Conservation (phyloP, 805 yeast species). For the Teunomyces pallodes region DNA sequence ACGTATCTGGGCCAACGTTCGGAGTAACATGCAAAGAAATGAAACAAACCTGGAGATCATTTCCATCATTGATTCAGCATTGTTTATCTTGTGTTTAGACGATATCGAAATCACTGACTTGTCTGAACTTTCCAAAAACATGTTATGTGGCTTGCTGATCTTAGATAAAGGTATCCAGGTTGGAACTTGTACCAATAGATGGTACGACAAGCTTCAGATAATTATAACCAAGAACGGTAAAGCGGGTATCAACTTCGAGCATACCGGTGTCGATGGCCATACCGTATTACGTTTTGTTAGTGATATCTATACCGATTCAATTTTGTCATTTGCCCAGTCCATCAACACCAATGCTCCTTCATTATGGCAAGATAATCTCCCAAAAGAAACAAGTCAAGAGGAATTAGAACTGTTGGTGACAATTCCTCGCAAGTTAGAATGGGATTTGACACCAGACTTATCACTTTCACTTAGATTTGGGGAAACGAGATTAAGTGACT, state of each 20-base stretch:
- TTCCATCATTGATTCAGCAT: slow-evolving; percentile 73
- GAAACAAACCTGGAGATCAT: slow-evolving; percentile 68
- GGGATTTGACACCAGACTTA: slow-evolving; percentile 76
- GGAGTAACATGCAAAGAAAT: slow-evolving; percentile 45
- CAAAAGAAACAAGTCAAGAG: slow-evolving; percentile 19
- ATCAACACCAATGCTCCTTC: slow-evolving; percentile 77
- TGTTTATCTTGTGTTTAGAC: slow-evolving; percentile 81
- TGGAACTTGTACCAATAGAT: slow-evolving; percentile 91
- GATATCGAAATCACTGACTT: slow-evolving; percentile 64
- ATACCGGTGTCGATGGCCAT: slow-evolving; percentile 95
- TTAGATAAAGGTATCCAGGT: slow-evolving; percentile 84
- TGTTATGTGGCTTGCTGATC: slow-evolving; percentile 81
- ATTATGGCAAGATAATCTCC: slow-evolving; percentile 47
- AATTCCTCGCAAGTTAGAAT: slow-evolving; percentile 82
- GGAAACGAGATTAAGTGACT: slow-evolving; percentile 82
- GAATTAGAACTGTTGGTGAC: slow-evolving; percentile 45
- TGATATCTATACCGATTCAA: slow-evolving; percentile 89
- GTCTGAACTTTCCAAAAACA: slow-evolving; percentile 71
- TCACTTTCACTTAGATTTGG: slow-evolving; percentile 83
- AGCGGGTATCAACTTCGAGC: slow-evolving; percentile 92
- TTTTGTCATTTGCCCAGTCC: slow-evolving; percentile 77
- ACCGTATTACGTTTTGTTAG: slow-evolving; percentile 85
- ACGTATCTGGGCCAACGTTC: slow-evolving; percentile 77
- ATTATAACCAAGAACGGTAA: slow-evolving; percentile 85
- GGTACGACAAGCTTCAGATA: slow-evolving; percentile 91